A percentile compares a stretch with the other conserved stretches of the same genome.
Evolutionary conservation across 164 flowering plant genomes (phyloP).

Genomic region (Akebia trifoliata): DNA sequence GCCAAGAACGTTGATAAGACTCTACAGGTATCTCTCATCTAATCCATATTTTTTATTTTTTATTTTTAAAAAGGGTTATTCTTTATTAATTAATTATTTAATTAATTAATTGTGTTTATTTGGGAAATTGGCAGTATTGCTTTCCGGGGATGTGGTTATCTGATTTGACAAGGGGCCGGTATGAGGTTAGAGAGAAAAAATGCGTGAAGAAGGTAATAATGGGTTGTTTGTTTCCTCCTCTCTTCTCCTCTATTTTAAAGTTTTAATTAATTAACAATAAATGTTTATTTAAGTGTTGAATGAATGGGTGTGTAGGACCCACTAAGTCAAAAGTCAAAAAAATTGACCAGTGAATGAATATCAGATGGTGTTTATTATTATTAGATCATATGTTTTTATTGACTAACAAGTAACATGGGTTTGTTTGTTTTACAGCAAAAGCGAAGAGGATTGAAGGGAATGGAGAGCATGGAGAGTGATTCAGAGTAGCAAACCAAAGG

Average conservation of each 20-base stretch:
- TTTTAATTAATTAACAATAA: neutral
- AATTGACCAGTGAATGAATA: too few relatives aligned
- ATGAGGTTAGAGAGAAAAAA: slow-evolving; percentile 87
- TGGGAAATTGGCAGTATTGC: slow-evolving; percentile 23
- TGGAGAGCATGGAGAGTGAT: slow-evolving; percentile 33
- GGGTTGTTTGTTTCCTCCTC: neutral
- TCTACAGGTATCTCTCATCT: slow-evolving; percentile 38
- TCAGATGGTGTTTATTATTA: too few relatives aligned
- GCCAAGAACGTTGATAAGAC: slow-evolving; percentile 55
- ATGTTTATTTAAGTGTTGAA: too few relatives aligned
- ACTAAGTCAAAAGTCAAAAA: too few relatives aligned
- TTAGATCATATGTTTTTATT: neutral
- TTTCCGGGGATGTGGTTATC: slow-evolving; percentile 74
- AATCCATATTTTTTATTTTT: neutral
- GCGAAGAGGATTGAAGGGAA: slow-evolving; percentile 29
- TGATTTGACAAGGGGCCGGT: slow-evolving; percentile 64
- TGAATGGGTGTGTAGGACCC: too few relatives aligned
- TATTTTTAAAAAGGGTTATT: neutral
- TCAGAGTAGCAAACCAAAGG: slow-evolving; percentile 18
- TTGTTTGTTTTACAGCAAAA: slow-evolving; percentile 18
- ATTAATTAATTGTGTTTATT: neutral
- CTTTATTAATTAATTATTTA: neutral
- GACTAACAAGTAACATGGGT: neutral
- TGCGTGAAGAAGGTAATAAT: slow-evolving; percentile 58
- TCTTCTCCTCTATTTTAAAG: neutral